Evolutionary conservation across 192 early-diverging fungal species (phyloP).

Genomic region (Radiomyces spectabilis): DNA sequence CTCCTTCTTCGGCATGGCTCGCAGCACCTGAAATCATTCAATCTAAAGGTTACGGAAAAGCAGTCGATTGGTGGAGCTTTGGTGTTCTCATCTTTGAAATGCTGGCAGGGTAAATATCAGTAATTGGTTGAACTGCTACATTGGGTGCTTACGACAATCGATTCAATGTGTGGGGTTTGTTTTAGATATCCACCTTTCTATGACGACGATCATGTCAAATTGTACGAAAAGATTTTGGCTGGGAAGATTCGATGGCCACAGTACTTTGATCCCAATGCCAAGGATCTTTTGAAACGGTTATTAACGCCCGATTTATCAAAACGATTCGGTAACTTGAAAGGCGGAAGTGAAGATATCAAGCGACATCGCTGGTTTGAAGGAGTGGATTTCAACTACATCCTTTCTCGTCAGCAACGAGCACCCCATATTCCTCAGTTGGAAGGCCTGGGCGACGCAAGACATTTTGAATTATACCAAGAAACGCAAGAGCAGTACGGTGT

Average conservation of each 20-base stretch:
- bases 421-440: slow-evolving; percentile 49
- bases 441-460: slow-evolving; percentile 48
- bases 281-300: slow-evolving; percentile 64
- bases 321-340: slow-evolving; percentile 70
- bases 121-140: not conserved
- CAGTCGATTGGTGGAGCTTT: slow-evolving; percentile 95
- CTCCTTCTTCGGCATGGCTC: not conserved
- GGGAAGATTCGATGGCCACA: slow-evolving; percentile 65
- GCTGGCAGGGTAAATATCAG: slow-evolving; percentile 62
- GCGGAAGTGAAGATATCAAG: slow-evolving; percentile 62
- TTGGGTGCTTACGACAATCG: not conserved
- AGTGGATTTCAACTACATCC: slow-evolving; percentile 53
- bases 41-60: slow-evolving; percentile 86
- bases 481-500: slow-evolving; percentile 39
- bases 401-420: slow-evolving; percentile 40
- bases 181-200: slow-evolving; percentile 79
- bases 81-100: slow-evolving; percentile 93
- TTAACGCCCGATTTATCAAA: slow-evolving; percentile 68
- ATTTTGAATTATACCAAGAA: slow-evolving; percentile 50
- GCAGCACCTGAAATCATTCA: slow-evolving; percentile 83
- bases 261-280: slow-evolving; percentile 66
- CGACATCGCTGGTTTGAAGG: slow-evolving; percentile 60
- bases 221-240: slow-evolving; percentile 90
- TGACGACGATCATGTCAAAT: slow-evolving; percentile 87
- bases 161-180: not conserved